phyloP scores from a whole-genome alignment of 1,284 basidiomycete species.

The Vanrija humicola region DNA sequence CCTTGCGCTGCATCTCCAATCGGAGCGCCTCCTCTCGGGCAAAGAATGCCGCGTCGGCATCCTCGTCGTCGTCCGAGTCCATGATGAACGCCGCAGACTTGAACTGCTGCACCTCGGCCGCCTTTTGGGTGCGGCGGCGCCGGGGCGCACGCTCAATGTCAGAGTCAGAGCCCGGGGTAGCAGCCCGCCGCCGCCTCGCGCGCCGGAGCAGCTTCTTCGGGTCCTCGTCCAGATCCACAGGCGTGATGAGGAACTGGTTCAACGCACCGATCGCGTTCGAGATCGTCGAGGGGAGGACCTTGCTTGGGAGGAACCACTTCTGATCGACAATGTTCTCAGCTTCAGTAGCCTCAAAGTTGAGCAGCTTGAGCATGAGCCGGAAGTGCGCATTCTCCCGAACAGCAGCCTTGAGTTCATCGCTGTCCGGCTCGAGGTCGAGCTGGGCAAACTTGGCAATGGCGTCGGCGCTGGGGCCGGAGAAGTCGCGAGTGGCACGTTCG shows the following conservation, averaged over 20 bases:
- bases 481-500: conserved; percentile 38
- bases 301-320: conserved; percentile 33
- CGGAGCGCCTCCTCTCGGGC: conserved; percentile 63
- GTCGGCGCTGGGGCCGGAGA: conserved; percentile 60
- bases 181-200: conserved; percentile 55
- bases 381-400: conserved; percentile 70
- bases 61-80: conserved; percentile 70
- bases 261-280: conserved; percentile 31
- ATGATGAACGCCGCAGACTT: conserved; percentile 86
- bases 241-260: conserved; percentile 28
- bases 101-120: conserved; percentile 63
- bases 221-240: conserved; percentile 24
- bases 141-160: conserved; percentile 8
- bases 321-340: conserved; percentile 13
- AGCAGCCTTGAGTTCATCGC: conserved; percentile 67
- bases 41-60: conserved; percentile 61
- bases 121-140: conserved; percentile 36
- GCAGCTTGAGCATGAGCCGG: conserved; percentile 66
- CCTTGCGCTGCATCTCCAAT: conserved; percentile 54
- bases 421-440: conserved; percentile 74
- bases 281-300: conserved; percentile 27
- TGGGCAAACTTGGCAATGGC: conserved; percentile 68
- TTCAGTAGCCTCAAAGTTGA: conserved; percentile 31
- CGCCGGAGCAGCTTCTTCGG: conserved; percentile 31
- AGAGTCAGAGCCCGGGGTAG: conserved; percentile 5